These are phyloP conservation scores for Russula emetica DNA, from an alignment of 768 basidiomycete genomes.

Conservation along the genomic window DNA sequence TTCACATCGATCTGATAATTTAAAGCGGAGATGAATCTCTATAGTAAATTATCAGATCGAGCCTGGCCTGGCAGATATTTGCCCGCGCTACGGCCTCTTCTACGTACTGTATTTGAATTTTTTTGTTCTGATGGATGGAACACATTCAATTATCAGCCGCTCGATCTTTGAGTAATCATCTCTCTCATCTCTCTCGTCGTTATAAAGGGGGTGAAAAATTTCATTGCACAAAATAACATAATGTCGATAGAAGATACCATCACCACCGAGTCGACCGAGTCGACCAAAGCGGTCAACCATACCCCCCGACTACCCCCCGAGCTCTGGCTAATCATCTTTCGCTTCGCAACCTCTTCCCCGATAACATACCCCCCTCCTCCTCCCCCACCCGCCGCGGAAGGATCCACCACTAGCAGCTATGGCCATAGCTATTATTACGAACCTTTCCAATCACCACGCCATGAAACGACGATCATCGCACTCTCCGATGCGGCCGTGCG, in stretches of 20 bases:
- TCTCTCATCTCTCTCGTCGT: background rate
- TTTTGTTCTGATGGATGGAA: too few relatives aligned
- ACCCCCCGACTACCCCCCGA: conserved; percentile 17
- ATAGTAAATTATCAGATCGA: too few relatives aligned
- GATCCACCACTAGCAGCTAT: too few relatives aligned
- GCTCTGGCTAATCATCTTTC: conserved; percentile 27
- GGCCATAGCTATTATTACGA: background rate
- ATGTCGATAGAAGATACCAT: conserved; percentile 7
- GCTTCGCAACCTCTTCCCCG: conserved; percentile 19
- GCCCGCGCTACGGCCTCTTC: too few relatives aligned
- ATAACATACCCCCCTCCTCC: background rate
- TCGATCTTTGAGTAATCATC: too few relatives aligned
- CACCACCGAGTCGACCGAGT: background rate
- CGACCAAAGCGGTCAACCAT: background rate
- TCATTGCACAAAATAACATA: background rate
- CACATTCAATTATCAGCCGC: too few relatives aligned
- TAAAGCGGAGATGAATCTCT: conserved; percentile 24
- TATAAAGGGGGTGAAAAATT: conserved; percentile 13
- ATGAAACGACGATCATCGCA: background rate
- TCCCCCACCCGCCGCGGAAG: background rate
- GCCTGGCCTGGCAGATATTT: too few relatives aligned
- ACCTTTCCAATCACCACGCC: conserved; percentile 13
- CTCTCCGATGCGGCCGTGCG: conserved; percentile 8
- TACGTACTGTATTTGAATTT: too few relatives aligned
- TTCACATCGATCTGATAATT: background rate